A percentile compares a stretch with the other conserved stretches of the same genome.
Evolutionary conservation across 352 stramenopile species (phyloP).

Genomic region (Chrysophaeum taylorii): DNA sequence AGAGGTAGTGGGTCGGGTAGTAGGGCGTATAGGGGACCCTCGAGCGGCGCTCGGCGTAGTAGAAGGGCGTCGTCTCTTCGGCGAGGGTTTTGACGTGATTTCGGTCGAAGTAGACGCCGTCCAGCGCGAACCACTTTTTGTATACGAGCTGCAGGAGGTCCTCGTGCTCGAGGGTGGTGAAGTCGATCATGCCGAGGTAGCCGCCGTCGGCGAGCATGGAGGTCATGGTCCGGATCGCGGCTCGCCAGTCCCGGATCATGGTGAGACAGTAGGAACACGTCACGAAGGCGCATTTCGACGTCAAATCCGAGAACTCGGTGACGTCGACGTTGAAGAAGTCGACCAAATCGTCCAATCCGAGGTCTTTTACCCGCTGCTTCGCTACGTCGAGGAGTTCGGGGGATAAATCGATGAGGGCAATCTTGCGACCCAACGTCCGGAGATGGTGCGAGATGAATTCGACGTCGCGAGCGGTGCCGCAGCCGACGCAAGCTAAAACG

Average conservation of each 20-base stretch:
- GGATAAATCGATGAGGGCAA: slow-evolving; percentile 25
- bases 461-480: slow-evolving; percentile 26
- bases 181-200: slow-evolving; percentile 15
- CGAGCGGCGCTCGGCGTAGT: not conserved
- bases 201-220: slow-evolving; percentile 7
- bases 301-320: slow-evolving; percentile 1
- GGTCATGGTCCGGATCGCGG: not conserved
- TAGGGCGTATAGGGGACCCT: slow-evolving; percentile 6
- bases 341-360: slow-evolving; percentile 17
- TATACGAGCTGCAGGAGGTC: not conserved
- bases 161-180: slow-evolving; percentile 5
- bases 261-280: slow-evolving; percentile 26
- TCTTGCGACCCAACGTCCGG: not conserved
- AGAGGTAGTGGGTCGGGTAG: slow-evolving; percentile 10
- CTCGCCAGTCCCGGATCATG: slow-evolving; percentile 24
- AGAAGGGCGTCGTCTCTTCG: not conserved
- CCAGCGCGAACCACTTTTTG: slow-evolving; percentile 9
- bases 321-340: slow-evolving; percentile 18
- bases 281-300: slow-evolving; percentile 9
- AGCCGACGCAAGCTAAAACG: slow-evolving; percentile 23
- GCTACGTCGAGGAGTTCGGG: slow-evolving; percentile 21
- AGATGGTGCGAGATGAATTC: slow-evolving; percentile 25
- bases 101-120: slow-evolving; percentile 16
- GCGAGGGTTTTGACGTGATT: not conserved
- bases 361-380: slow-evolving; percentile 14